phyloP scores from a whole-genome alignment of 768 basidiomycete species.

The Naganishia friedmannii region DNA sequence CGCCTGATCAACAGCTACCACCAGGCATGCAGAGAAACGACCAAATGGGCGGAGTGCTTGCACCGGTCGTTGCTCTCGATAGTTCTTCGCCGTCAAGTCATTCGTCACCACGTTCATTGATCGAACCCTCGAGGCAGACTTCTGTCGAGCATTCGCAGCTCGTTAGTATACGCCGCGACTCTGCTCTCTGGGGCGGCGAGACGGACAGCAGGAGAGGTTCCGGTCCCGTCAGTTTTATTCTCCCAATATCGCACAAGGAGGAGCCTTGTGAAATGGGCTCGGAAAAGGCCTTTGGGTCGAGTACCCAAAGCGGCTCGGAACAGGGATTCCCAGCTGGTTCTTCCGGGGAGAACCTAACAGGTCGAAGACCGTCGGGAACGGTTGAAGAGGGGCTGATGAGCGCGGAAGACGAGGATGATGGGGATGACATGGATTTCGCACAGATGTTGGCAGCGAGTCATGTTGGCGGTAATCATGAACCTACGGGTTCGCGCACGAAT shows the following conservation, averaged over 20 bases:
- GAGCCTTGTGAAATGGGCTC: not conserved
- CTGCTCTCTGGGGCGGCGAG: conserved; percentile 2
- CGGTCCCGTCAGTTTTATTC: conserved; percentile 27
- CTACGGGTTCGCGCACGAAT: conserved; percentile 24
- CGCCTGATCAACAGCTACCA: conserved; percentile 12
- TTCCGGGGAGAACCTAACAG: not conserved
- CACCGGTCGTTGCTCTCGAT: not conserved
- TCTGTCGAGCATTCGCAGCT: conserved; percentile 19
- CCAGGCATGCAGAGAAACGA: not conserved
- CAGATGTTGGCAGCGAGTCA: conserved; percentile 36
- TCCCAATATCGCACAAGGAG: conserved; percentile 24
- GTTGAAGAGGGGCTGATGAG: conserved; percentile 16
- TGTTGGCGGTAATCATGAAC: conserved; percentile 30
- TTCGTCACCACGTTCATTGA: conserved; percentile 24
- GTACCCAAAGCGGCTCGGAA: not conserved
- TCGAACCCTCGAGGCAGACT: not conserved
- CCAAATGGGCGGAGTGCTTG: not conserved
- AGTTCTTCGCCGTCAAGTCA: conserved; percentile 27
- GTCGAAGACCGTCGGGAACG: not conserved
- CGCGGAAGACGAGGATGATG: conserved; percentile 33
- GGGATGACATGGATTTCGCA: conserved; percentile 38
- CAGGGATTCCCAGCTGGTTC: not conserved
- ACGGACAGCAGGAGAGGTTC: conserved; percentile 25
- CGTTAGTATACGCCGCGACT: conserved; percentile 21
- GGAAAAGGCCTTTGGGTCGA: conserved; percentile 3